Conservation (phyloP, 495 filamentous ascomycete species). For the Neurospora terricola region DNA sequence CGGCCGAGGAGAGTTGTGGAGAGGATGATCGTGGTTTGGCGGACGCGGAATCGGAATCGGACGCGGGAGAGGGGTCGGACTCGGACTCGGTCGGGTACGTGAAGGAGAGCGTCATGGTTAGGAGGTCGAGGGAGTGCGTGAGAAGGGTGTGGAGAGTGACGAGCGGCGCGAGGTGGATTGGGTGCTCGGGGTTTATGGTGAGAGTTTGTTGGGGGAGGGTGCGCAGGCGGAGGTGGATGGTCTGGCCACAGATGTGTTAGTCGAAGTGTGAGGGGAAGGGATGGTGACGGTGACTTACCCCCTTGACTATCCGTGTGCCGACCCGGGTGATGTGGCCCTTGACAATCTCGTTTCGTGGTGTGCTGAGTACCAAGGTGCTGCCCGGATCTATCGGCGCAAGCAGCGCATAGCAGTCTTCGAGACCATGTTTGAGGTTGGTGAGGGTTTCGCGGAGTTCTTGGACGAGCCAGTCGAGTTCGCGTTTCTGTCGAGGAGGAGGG, state of each 20-base stretch:
- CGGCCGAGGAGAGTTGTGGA: slow-evolving; percentile 14
- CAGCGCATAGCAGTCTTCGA: slow-evolving; percentile 79
- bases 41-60: slow-evolving; percentile 29
- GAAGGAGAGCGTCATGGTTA: slow-evolving; percentile 63
- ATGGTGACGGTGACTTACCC: slow-evolving; percentile 39
- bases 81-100: slow-evolving; percentile 24
- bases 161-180: slow-evolving; percentile 56
- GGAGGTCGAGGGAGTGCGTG: slow-evolving; percentile 65
- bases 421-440: slow-evolving; percentile 64
- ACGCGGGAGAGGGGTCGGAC: slow-evolving; percentile 25
- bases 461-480: slow-evolving; percentile 84
- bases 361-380: slow-evolving; percentile 79
- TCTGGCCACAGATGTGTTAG: slow-evolving; percentile 15
- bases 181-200: slow-evolving; percentile 42
- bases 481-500: slow-evolving; percentile 46
- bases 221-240: slow-evolving; percentile 38
- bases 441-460: slow-evolving; percentile 68
- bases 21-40: slow-evolving; percentile 8
- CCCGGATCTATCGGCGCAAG: slow-evolving; percentile 74
- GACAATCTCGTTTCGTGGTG: slow-evolving; percentile 75
- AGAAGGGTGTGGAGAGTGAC: slow-evolving; percentile 63
- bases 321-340: slow-evolving; percentile 85
- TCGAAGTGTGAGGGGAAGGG: not conserved
- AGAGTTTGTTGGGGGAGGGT: slow-evolving; percentile 42
- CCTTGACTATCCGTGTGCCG: slow-evolving; percentile 66